Percentiles rank a stretch among this genome's conserved stretches.
Conservation (phyloP, 2,329 filamentous ascomycete species). For the Pseudogymnoascus sp. region DNA sequence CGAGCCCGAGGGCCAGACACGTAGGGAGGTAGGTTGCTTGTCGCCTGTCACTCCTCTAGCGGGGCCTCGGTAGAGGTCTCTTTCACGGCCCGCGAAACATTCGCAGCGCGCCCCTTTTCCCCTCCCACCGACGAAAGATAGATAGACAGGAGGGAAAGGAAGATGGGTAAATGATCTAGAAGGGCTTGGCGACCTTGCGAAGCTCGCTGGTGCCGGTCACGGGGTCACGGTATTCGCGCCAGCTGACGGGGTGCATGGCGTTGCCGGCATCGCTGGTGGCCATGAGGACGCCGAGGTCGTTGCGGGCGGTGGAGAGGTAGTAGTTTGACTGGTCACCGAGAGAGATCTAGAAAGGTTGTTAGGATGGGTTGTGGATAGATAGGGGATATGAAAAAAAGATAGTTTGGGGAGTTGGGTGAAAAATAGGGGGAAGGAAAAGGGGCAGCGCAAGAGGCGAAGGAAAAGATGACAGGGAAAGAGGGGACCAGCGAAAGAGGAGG, state of each 20-base stretch:
- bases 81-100: neutral
- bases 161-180: too few species aligned
- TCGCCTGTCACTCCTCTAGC: neutral
- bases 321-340: slow-evolving; percentile 92
- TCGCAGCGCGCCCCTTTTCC: neutral
- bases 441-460: neutral
- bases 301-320: slow-evolving; percentile 85
- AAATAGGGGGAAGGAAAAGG: neutral
- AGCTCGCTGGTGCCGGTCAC: slow-evolving; percentile 67
- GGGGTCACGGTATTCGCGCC: slow-evolving; percentile 88
- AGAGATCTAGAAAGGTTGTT: slow-evolving; percentile 52
- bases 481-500: too few species aligned
- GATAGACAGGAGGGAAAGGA: neutral
- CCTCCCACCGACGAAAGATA: neutral
- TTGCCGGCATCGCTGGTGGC: slow-evolving; percentile 81
- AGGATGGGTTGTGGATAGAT: neutral
- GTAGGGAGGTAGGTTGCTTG: neutral
- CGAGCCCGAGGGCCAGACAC: neutral
- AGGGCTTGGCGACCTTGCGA: slow-evolving; percentile 91
- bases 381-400: slow-evolving; percentile 11
- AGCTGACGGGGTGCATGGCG: slow-evolving; percentile 85
- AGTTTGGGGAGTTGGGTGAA: neutral
- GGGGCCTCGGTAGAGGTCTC: neutral
- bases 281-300: slow-evolving; percentile 90
- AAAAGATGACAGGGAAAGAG: too few species aligned